A percentile compares a stretch with the other conserved stretches of the same genome.
These are phyloP conservation scores for Acmispon strigosus DNA, from an alignment of 306 rosid genomes.

Conservation along the genomic window DNA sequence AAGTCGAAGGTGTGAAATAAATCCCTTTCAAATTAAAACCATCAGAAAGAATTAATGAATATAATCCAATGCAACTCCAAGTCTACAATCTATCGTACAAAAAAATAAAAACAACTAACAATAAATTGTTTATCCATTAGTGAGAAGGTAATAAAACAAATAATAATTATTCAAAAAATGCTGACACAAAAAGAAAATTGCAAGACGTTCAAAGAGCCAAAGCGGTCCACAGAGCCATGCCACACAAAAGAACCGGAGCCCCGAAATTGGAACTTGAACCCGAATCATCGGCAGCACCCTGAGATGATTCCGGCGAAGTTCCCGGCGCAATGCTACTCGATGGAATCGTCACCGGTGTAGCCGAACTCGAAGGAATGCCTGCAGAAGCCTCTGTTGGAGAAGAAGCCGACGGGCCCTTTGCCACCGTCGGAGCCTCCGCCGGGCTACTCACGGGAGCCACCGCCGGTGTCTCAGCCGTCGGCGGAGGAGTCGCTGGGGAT, in stretches of 20 bases:
- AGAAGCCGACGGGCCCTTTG: slow-evolving; percentile 45
- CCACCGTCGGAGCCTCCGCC: slow-evolving; percentile 30
- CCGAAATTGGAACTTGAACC: slow-evolving; percentile 30
- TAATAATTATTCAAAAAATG: neutral
- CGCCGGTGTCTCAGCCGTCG: slow-evolving; percentile 27
- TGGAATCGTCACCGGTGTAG: slow-evolving; percentile 48
- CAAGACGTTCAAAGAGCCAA: slow-evolving; percentile 32
- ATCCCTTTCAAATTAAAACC: too few species aligned
- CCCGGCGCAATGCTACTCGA: slow-evolving; percentile 43
- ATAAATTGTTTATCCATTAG: too few species aligned
- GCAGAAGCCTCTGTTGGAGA: slow-evolving; percentile 36
- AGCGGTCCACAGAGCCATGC: slow-evolving; percentile 37
- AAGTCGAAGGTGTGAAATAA: too few species aligned
- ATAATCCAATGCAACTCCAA: too few species aligned
- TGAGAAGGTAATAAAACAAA: neutral
- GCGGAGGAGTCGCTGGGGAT: slow-evolving; percentile 36
- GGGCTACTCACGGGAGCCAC: slow-evolving; percentile 41
- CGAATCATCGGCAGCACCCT: slow-evolving; percentile 44
- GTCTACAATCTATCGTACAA: too few species aligned
- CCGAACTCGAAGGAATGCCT: slow-evolving; percentile 49
- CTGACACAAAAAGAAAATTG: neutral
- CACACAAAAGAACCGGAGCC: slow-evolving; percentile 30
- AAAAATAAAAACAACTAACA: too few species aligned
- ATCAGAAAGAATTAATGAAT: too few species aligned
- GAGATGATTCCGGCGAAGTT: slow-evolving; percentile 48